Percentiles rank a stretch among this genome's conserved stretches.
Conservation (phyloP, 441 rosid species). For the Eutrema salsugineum region DNA sequence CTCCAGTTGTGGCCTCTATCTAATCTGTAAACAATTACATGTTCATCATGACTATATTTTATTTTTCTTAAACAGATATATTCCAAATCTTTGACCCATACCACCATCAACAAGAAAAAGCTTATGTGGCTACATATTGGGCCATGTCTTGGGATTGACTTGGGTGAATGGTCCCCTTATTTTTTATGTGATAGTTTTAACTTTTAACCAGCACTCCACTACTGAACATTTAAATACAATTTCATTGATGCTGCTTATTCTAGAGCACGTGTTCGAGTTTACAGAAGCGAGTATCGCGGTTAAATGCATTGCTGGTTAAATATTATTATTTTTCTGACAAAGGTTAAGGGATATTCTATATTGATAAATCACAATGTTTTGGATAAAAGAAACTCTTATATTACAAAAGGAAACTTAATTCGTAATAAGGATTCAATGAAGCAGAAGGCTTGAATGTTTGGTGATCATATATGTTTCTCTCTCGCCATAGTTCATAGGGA, state of each 20-base stretch:
- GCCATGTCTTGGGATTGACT: conserved; percentile 10
- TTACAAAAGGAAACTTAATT: no score
- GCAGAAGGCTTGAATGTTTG: background rate
- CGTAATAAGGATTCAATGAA: background rate
- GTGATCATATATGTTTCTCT: background rate
- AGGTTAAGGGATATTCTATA: no score
- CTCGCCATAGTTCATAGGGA: background rate
- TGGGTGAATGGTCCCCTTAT: conserved; percentile 7
- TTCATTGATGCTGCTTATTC: background rate
- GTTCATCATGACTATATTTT: background rate
- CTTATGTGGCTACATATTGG: background rate
- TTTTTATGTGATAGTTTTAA: background rate
- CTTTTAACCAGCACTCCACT: background rate
- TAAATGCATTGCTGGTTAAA: background rate
- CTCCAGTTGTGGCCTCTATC: conserved; percentile 7
- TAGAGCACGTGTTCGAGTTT: background rate
- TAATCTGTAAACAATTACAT: background rate
- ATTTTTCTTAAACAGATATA: background rate
- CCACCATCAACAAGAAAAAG: background rate
- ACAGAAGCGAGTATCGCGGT: background rate
- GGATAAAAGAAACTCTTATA: no score
- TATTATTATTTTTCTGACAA: no score
- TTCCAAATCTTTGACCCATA: background rate
- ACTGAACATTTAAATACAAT: background rate
- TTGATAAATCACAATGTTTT: no score